Evolutionary conservation across 805 yeast genomes (phyloP), one percentile per base, ranked within the genome.

Genomic region (Starmerella potacharoeniae): DNA sequence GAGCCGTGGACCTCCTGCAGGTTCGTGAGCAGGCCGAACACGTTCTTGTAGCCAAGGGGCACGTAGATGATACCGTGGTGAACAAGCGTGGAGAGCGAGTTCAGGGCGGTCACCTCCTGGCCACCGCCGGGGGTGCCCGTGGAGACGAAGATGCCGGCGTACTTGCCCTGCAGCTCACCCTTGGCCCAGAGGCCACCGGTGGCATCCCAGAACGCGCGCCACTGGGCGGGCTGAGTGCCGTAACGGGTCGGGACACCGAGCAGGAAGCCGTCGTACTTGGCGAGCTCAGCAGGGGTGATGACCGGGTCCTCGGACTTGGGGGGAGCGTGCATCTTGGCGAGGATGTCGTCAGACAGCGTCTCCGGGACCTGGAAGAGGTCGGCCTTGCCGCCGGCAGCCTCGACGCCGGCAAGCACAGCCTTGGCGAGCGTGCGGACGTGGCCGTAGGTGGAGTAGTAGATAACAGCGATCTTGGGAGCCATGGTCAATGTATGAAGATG

Each of bases 161-260:
- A 78, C 72, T 86, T 86, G 62, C 90, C 93, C 63, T 74, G 66
- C 53, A 84, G 75, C 31, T 79, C 78, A 61, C 91, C 90, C 42
- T 68, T 55, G 53, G 83, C 82, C 95, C 95, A 86, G 55, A 84
- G 69, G 13, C 80, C 80, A 57, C 93, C 93, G 39, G 93, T 84
- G 47, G 75, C 70, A 66, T 82, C 95, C 83, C 87, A 82, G 73
- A 84, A 86, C 6, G 82, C 69, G 62, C 78, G 76, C 78, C 84
- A 81, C 71, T 86, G 95, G 31, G 86, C 80, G 51, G 95, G 88
- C 68, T 78, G 72, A 67, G 74, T 77, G 62, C 95, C 95, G 68
- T 66, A 86, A 69, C 95, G 77, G 37, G 95, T 84, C 61, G 95
- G 93, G 56, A 85, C 68, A 62, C 95, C 95, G 62, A 86, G 83